phyloP scores from a whole-genome alignment of 129 eudicot genomes.

The Logfia minima region DNA sequence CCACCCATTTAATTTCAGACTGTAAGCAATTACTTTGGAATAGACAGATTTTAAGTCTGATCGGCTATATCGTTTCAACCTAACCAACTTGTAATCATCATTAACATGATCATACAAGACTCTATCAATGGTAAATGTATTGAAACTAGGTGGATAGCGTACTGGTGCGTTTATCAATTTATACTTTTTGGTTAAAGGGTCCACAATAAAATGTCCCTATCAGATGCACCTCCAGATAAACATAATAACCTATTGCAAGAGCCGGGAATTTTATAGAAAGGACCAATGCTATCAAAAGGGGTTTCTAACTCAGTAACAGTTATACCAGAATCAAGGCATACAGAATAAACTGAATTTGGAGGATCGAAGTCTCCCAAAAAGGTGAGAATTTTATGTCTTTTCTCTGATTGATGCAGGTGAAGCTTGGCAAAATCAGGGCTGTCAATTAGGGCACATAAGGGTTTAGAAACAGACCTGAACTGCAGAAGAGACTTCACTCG shows the following conservation, averaged over 20 bases:
- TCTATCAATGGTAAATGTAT: neutral
- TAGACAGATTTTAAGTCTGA: neutral
- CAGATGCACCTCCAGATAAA: constrained; percentile 4
- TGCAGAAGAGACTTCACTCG: neutral
- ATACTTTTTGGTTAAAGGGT: constrained; percentile 16
- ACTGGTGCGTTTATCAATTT: neutral
- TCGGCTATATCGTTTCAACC: neutral
- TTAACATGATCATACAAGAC: neutral
- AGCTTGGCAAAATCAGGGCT: neutral
- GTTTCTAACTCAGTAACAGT: neutral
- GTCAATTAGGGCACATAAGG: neutral
- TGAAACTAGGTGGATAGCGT: neutral
- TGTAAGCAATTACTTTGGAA: neutral
- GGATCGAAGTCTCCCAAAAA: neutral
- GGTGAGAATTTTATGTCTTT: neutral
- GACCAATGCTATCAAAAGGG: constrained; percentile 7
- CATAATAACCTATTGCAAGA: constrained; percentile 27
- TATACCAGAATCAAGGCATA: neutral
- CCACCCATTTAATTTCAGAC: neutral
- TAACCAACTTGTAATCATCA: constrained; percentile 1
- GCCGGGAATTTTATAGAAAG: neutral
- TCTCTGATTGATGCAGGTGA: neutral
- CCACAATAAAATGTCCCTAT: constrained; percentile 16
- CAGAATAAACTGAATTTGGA: neutral
- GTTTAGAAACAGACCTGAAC: constrained; percentile 4